A percentile compares a stretch with the other conserved stretches of the same genome.
phyloP scores from a whole-genome alignment of 2,329 filamentous ascomycete genomes.

The Epichloe festucae region DNA sequence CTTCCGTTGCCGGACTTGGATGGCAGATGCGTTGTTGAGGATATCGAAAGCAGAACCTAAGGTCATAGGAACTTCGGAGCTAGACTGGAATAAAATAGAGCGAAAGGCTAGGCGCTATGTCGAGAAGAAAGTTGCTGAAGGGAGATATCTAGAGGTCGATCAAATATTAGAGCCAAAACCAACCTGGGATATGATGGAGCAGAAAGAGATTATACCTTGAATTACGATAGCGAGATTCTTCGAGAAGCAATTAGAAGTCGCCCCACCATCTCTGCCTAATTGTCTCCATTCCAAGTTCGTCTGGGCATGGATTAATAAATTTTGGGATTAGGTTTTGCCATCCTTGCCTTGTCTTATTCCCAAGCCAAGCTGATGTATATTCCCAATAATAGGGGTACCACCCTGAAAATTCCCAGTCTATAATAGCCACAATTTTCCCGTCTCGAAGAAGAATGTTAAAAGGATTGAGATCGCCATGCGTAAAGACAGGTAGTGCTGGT shows the following conservation, averaged over 20 bases:
- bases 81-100: constrained; percentile 26
- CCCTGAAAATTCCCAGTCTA: constrained; percentile 22
- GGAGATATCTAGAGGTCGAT: constrained; percentile 9
- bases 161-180: constrained; percentile 14
- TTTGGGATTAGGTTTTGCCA: constrained; percentile 22
- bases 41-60: constrained; percentile 20
- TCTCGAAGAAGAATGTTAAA: constrained; percentile 29
- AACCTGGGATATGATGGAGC: constrained; percentile 16
- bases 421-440: constrained; percentile 30
- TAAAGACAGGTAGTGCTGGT: constrained; percentile 27
- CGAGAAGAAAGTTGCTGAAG: constrained; percentile 15
- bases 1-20: constrained; percentile 29
- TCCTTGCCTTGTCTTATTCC: constrained; percentile 15
- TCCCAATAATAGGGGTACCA: constrained; percentile 24
- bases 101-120: constrained; percentile 21
- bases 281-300: constrained; percentile 27
- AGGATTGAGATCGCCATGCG: constrained; percentile 31
- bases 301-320: constrained; percentile 24
- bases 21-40: constrained; percentile 19
- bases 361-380: constrained; percentile 16
- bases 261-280: constrained; percentile 25
- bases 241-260: constrained; percentile 2
- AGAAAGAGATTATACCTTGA: constrained; percentile 13
- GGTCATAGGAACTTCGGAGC: constrained; percentile 22
- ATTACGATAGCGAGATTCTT: too few species aligned